Evolutionary conservation across 164 flowering plant genomes (phyloP).

Genomic region (Chimonanthus praecox): DNA sequence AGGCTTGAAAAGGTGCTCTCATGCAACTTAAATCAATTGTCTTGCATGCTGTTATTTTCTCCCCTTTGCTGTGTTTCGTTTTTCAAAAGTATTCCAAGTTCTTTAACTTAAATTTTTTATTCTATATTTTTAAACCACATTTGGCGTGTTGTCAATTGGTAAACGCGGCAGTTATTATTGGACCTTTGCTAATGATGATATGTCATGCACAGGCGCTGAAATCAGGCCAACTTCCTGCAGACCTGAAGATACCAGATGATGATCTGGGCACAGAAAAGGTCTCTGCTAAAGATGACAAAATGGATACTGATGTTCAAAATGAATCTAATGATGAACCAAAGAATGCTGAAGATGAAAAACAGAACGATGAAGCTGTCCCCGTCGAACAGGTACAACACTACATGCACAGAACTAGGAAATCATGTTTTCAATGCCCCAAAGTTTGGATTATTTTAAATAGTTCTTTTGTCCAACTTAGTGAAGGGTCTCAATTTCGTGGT

Average conservation of each 20-base stretch:
- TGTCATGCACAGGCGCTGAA: slow-evolving; percentile 52
- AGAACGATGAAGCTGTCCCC: slow-evolving; percentile 30
- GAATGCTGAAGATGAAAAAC: slow-evolving; percentile 21
- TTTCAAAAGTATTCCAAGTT: not conserved
- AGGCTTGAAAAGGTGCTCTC: slow-evolving; percentile 80
- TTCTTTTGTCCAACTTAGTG: too few species aligned
- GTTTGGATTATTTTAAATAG: too few species aligned
- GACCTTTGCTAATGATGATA: not conserved
- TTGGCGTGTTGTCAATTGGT: not conserved
- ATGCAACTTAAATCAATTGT: not conserved
- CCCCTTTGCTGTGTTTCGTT: not conserved
- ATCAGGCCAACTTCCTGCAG: slow-evolving; percentile 81
- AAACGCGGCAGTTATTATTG: not conserved
- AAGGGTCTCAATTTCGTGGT: too few species aligned
- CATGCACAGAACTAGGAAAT: too few species aligned
- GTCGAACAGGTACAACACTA: slow-evolving; percentile 19
- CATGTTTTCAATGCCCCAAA: too few species aligned
- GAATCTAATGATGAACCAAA: slow-evolving; percentile 21
- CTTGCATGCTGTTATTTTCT: not conserved
- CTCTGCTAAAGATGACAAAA: slow-evolving; percentile 27
- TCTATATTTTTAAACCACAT: not conserved
- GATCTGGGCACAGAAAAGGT: slow-evolving; percentile 7
- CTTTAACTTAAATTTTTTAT: not conserved
- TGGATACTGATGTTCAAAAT: slow-evolving; percentile 32
- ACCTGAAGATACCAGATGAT: slow-evolving; percentile 37